Evolutionary conservation across 2,329 filamentous ascomycete species (phyloP).

Genomic region (Cyphellophora europaea): DNA sequence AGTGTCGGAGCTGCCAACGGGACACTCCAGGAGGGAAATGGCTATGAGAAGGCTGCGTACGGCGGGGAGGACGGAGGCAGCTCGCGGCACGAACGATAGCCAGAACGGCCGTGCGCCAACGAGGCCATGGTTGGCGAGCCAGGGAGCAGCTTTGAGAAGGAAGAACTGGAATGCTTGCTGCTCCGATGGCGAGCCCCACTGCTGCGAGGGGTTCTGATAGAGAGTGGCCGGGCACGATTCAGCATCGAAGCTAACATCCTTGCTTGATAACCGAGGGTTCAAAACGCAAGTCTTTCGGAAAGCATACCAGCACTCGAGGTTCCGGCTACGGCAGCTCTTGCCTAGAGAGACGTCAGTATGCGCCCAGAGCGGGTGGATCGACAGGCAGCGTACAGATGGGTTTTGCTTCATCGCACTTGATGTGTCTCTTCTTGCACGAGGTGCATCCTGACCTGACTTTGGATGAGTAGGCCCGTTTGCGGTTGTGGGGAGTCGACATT

Average conservation of each 20-base stretch:
- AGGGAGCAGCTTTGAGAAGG: background rate
- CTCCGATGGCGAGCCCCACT: background rate
- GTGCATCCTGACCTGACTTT: background rate
- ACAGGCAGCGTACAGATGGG: background rate
- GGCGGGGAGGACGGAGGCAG: background rate
- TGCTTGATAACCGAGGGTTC: background rate
- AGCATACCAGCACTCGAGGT: background rate
- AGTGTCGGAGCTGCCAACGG: background rate
- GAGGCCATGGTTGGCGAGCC: background rate
- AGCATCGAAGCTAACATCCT: background rate
- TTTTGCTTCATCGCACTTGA: constrained; percentile 1
- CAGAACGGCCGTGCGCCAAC: background rate
- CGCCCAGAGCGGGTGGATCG: too few relatives aligned
- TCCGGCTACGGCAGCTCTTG: too few relatives aligned
- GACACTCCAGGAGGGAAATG: background rate
- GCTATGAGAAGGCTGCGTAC: background rate
- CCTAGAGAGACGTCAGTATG: too few relatives aligned
- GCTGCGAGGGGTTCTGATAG: background rate
- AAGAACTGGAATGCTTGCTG: background rate
- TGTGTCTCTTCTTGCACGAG: background rate
- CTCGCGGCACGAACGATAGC: background rate
- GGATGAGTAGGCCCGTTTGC: background rate
- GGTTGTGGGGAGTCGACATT: too few relatives aligned
- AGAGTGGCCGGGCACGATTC: background rate
- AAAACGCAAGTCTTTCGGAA: background rate